Percentiles rank a stretch among this genome's conserved stretches.
phyloP scores from a whole-genome alignment of 2,329 filamentous ascomycete genomes.

The Didymella glomerata region DNA sequence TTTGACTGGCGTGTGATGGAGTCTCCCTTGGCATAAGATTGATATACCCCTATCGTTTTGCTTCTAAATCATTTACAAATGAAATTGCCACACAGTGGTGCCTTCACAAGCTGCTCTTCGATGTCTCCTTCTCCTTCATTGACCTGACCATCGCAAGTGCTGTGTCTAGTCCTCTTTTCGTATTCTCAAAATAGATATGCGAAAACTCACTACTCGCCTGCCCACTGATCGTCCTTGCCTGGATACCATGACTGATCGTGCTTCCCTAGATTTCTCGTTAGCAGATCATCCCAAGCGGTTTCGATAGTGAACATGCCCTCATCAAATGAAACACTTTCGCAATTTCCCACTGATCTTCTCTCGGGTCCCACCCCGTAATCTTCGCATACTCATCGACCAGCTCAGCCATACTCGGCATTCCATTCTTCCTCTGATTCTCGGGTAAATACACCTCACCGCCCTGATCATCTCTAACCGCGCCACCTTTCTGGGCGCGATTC shows the following conservation, averaged over 20 bases:
- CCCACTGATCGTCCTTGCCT: constrained; percentile 47
- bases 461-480: constrained; percentile 43
- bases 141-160: constrained; percentile 39
- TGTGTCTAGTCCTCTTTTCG: constrained; percentile 42
- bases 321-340: constrained; percentile 49
- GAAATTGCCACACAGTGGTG: not conserved
- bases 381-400: constrained; percentile 71
- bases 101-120: constrained; percentile 36
- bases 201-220: constrained; percentile 50
- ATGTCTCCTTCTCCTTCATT: constrained; percentile 38
- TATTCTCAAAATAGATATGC: constrained; percentile 48
- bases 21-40: constrained; percentile 18
- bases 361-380: constrained; percentile 75
- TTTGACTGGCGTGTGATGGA: constrained; percentile 9
- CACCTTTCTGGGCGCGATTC: constrained; percentile 42
- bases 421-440: constrained; percentile 60
- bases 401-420: constrained; percentile 68
- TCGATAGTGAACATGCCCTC: constrained; percentile 35
- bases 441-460: constrained; percentile 49
- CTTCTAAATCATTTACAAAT: not conserved
- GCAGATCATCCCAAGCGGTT: not conserved
- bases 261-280: constrained; percentile 34
- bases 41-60: constrained; percentile 19
- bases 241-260: constrained; percentile 48
- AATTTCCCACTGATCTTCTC: constrained; percentile 45